Percentiles rank a stretch among this genome's conserved stretches.
Evolutionary conservation across 192 early-diverging fungal species (phyloP).

Genomic region (Rhizophagus sp.): DNA sequence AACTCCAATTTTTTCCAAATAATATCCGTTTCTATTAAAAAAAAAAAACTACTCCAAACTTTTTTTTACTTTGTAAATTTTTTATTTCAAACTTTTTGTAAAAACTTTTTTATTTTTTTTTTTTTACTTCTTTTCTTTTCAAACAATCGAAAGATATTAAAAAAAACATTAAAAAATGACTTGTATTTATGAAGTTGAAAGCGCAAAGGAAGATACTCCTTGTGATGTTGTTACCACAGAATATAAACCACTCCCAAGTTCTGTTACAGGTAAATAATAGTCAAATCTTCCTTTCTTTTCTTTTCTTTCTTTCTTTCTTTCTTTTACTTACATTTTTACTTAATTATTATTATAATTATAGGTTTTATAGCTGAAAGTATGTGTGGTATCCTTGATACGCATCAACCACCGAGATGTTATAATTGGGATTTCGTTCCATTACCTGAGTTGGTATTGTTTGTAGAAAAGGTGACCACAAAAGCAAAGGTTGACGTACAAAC

Average conservation of each 20-base stretch:
- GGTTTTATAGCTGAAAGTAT: constrained; percentile 12
- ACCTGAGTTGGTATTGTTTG: constrained; percentile 43
- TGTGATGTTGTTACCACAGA: neutral
- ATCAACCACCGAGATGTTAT: neutral
- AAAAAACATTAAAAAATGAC: neutral
- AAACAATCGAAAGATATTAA: neutral
- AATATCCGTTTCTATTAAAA: neutral
- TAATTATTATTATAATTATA: neutral
- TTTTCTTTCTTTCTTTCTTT: neutral
- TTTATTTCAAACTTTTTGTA: neutral
- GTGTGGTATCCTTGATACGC: neutral
- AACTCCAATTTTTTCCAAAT: too few relatives aligned
- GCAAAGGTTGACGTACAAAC: constrained; percentile 38
- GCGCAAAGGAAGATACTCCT: neutral
- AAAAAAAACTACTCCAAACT: neutral
- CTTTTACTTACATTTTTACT: neutral
- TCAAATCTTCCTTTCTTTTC: neutral
- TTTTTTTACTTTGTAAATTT: neutral
- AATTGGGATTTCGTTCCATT: constrained; percentile 24
- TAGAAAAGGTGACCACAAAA: constrained; percentile 35
- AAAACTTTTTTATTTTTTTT: neutral
- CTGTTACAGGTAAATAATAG: neutral
- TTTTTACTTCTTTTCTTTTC: too few relatives aligned
- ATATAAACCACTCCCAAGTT: neutral
- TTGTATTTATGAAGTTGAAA: neutral